These are phyloP conservation scores for Plasmodium chabaudi DNA, from an alignment of 169 alveolate species.

Conservation along the genomic window DNA sequence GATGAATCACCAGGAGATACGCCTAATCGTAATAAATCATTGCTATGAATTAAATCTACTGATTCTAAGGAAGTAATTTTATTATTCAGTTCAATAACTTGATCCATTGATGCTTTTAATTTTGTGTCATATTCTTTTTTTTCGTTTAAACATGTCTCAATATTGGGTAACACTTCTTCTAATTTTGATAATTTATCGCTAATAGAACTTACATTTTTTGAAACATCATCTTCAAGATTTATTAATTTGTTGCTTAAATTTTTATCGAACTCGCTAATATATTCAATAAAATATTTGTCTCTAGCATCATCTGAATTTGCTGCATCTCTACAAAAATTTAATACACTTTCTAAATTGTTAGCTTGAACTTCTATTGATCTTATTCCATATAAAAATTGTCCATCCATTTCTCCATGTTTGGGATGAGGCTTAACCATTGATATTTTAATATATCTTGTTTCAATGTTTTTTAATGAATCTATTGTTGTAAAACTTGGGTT, in stretches of 20 bases:
- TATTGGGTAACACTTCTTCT: constrained; percentile 83
- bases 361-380: constrained; percentile 89
- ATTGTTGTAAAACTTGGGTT: constrained; percentile 84
- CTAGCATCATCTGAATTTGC: constrained; percentile 92
- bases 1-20: constrained; percentile 86
- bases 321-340: constrained; percentile 90
- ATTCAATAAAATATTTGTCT: constrained; percentile 91
- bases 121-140: constrained; percentile 80
- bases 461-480: constrained; percentile 84
- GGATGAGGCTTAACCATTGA: constrained; percentile 92
- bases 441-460: constrained; percentile 84
- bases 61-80: constrained; percentile 73
- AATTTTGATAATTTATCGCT: constrained; percentile 84
- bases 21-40: constrained; percentile 77
- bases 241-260: constrained; percentile 83
- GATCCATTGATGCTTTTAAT: constrained; percentile 80
- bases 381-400: constrained; percentile 89
- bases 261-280: constrained; percentile 87
- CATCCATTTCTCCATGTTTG: constrained; percentile 86
- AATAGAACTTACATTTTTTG: constrained; percentile 83
- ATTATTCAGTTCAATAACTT: constrained; percentile 78
- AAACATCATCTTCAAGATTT: constrained; percentile 88
- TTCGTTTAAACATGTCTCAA: constrained; percentile 85
- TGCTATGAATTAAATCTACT: constrained; percentile 62
- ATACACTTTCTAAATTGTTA: constrained; percentile 86